Evolutionary conservation across 1,284 basidiomycete genomes (phyloP).

Genomic region (Crucibulum parvulum): DNA sequence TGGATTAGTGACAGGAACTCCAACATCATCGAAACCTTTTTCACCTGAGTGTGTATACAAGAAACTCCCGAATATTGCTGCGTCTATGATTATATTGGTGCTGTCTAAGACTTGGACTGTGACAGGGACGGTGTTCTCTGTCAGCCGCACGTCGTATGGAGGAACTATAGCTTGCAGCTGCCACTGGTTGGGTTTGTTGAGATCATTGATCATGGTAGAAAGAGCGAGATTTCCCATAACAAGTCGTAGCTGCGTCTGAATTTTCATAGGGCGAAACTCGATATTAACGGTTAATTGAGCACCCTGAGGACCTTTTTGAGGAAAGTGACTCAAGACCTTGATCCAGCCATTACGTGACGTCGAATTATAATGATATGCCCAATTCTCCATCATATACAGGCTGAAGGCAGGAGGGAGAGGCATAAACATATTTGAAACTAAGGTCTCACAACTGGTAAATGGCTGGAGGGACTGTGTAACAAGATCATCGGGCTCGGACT

Average conservation of each 20-base stretch:
- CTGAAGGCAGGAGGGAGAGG: too few species aligned
- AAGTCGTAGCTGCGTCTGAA: conserved; percentile 67
- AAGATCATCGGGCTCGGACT: too few species aligned
- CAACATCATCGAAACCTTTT: conserved; percentile 19
- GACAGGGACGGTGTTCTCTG: conserved; percentile 52
- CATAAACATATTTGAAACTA: too few species aligned
- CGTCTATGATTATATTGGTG: conserved; percentile 61
- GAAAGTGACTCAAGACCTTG: conserved; percentile 64
- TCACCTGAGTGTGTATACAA: conserved; percentile 62
- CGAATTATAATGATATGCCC: conserved; percentile 20
- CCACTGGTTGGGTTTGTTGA: conserved; percentile 56
- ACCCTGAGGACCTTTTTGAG: conserved; percentile 63
- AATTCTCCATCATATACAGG: too few species aligned
- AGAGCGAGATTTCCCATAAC: conserved; percentile 69
- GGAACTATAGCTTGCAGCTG: conserved; percentile 68
- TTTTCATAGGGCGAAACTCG: conserved; percentile 55
- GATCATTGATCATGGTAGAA: conserved; percentile 60
- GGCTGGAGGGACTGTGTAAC: too few species aligned
- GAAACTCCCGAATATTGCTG: conserved; percentile 74
- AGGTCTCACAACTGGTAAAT: too few species aligned
- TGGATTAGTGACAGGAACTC: neutral
- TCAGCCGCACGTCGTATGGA: conserved; percentile 38
- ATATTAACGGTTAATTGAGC: conserved; percentile 66
- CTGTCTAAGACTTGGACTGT: conserved; percentile 69
- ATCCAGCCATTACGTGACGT: conserved; percentile 59